phyloP scores from a whole-genome alignment of 116 monocot species.

The Zostera marina region DNA sequence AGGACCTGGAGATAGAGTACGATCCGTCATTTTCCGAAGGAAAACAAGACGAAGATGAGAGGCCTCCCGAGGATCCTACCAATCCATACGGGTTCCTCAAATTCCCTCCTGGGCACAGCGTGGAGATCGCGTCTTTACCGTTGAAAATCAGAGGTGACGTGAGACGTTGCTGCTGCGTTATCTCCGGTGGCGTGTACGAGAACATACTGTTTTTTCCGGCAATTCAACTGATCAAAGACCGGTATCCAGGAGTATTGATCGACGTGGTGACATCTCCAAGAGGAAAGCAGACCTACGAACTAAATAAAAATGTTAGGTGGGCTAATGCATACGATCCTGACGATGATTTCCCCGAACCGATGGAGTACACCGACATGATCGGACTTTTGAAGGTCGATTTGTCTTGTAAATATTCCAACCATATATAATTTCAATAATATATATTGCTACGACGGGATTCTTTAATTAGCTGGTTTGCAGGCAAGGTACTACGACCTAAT shows the following conservation, averaged over 20 bases:
- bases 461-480: conserved; percentile 16
- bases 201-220: conserved; percentile 77
- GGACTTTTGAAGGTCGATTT: conserved; percentile 52
- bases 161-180: conserved; percentile 61
- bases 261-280: conserved; percentile 51
- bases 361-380: conserved; percentile 76
- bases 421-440: neutral
- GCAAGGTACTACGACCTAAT: conserved; percentile 76
- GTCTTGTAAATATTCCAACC: too few relatives aligned
- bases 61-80: conserved; percentile 49
- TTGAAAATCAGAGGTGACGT: conserved; percentile 72
- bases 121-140: conserved; percentile 51
- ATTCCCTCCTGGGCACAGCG: conserved; percentile 58
- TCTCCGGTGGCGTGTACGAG: conserved; percentile 80
- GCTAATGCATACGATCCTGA: conserved; percentile 62
- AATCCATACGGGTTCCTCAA: conserved; percentile 84
- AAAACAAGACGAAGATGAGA: conserved; percentile 78
- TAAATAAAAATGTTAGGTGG: conserved; percentile 88
- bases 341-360: conserved; percentile 46
- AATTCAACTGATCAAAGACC: conserved; percentile 63
- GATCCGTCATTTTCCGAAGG: conserved; percentile 40
- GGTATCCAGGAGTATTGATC: conserved; percentile 71
- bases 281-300: conserved; percentile 81
- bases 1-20: conserved; percentile 54
- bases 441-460: neutral